Conservation (phyloP, 495 filamentous ascomycete genomes). For the Aspergillus avenaceus region DNA sequence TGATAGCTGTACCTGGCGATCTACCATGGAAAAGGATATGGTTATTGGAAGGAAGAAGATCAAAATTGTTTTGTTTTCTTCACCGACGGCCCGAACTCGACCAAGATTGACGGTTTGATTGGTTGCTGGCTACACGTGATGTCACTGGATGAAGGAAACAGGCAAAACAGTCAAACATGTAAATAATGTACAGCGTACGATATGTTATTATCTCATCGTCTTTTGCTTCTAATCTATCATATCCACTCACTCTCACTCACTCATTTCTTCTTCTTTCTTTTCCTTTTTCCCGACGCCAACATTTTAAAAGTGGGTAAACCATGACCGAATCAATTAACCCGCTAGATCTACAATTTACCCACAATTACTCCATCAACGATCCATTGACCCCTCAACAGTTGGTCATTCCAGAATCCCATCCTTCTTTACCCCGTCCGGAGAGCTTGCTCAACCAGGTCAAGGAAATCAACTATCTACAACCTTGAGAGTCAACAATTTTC, state of each 20-base stretch:
- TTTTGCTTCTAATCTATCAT: too few relatives aligned
- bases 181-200: too few relatives aligned
- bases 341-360: slow-evolving; percentile 8
- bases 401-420: background rate
- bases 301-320: background rate
- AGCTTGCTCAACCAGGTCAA: background rate
- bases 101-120: background rate
- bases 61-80: too few relatives aligned
- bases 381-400: background rate
- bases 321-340: slow-evolving; percentile 3
- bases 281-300: background rate
- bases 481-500: too few relatives aligned
- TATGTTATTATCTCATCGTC: too few relatives aligned
- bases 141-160: background rate
- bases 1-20: too few relatives aligned
- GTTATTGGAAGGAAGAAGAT: too few relatives aligned
- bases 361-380: background rate
- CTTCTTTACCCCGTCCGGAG: background rate
- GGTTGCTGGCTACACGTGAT: background rate
- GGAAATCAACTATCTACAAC: too few relatives aligned
- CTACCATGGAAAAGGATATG: too few relatives aligned
- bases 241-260: too few relatives aligned
- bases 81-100: background rate
- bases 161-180: too few relatives aligned
- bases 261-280: background rate